Evolutionary conservation across 2,329 filamentous ascomycete species (phyloP).

Genomic region (Dactylellina parvicollis): DNA sequence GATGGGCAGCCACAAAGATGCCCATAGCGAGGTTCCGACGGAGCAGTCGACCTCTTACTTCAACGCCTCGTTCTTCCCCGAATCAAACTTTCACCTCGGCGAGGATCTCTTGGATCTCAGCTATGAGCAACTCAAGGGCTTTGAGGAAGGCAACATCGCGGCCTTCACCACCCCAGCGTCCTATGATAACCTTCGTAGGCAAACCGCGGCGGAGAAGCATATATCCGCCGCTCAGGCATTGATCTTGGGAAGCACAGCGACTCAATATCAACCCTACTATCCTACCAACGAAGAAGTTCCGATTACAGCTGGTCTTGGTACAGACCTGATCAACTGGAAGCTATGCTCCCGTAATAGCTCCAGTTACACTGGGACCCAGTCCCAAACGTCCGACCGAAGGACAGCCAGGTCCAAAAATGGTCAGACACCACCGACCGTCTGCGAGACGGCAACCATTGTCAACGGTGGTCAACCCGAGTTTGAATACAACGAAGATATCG

Average conservation of each 20-base stretch:
- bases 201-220: slow-evolving; percentile 35
- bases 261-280: slow-evolving; percentile 49
- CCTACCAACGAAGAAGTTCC: slow-evolving; percentile 53
- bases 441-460: slow-evolving; percentile 50
- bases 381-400: slow-evolving; percentile 39
- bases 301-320: slow-evolving; percentile 51
- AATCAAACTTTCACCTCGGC: slow-evolving; percentile 31
- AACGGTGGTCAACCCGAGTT: slow-evolving; percentile 38
- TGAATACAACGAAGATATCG: slow-evolving; percentile 50
- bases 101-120: slow-evolving; percentile 29
- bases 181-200: slow-evolving; percentile 43
- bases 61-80: slow-evolving; percentile 52
- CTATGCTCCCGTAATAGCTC: slow-evolving; percentile 50
- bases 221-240: slow-evolving; percentile 17
- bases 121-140: slow-evolving; percentile 30
- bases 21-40: slow-evolving; percentile 44
- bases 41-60: slow-evolving; percentile 53
- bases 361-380: slow-evolving; percentile 41
- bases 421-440: slow-evolving; percentile 48
- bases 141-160: slow-evolving; percentile 35
- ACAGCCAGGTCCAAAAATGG: slow-evolving; percentile 44
- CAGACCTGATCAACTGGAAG: slow-evolving; percentile 50
- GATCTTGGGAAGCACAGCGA: slow-evolving; percentile 37
- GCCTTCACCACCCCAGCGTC: slow-evolving; percentile 38
- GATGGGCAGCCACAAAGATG: slow-evolving; percentile 46